Evolutionary conservation across 345 rosid species (phyloP), one percentile per base, ranked within the genome.

Genomic region (Eucalyptus guilfoylei): DNA sequence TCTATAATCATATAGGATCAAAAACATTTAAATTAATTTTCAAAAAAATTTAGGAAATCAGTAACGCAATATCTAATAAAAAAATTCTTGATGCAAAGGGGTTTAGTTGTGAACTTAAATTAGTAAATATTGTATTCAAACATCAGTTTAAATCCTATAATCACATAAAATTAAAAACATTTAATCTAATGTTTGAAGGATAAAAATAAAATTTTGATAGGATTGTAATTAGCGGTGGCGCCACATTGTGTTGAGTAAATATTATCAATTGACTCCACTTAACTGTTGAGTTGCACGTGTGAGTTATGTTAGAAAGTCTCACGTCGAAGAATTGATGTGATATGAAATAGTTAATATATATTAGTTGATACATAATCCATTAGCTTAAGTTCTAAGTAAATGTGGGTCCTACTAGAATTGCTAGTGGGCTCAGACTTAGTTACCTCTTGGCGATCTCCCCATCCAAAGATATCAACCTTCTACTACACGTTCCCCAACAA

Each of bases 401-500:
- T 14, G 11, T 15, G 10, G 10, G 17, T n/a, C 4, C 11, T n/a
- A 64, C 37, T n/a, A 64, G 37, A 64, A 64, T 32, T 64, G 37
- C 0, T n/a, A 3, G 34, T n/a, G 37, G 40, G 10, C 21, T 64
- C 2, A n/a, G 0, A 64, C 76, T 64, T 64, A 9, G 34, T 52
- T 52, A 64, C 76, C 40, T 62, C 21, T n/a, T 9, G 16, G 21
- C 6, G 0, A 62, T 62, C 72, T 30, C 34, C 19, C 34, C 32
- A 60, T 60, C 14, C 3, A 32, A 64, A 64, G 37, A 32, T 32
- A n/a, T 1, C 5, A 14, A 16, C 0, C 2, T 64, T n/a, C 0
- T n/a, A 0, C 9, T n/a, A 32, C 1, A 0, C 21, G 0, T 2
- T n/a, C 5, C 72, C 32, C 26, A 64, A 64, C 6, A 64, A 64